Evolutionary conservation across 352 stramenopile genomes (phyloP).

Genomic region (Pythium folliculosum): DNA sequence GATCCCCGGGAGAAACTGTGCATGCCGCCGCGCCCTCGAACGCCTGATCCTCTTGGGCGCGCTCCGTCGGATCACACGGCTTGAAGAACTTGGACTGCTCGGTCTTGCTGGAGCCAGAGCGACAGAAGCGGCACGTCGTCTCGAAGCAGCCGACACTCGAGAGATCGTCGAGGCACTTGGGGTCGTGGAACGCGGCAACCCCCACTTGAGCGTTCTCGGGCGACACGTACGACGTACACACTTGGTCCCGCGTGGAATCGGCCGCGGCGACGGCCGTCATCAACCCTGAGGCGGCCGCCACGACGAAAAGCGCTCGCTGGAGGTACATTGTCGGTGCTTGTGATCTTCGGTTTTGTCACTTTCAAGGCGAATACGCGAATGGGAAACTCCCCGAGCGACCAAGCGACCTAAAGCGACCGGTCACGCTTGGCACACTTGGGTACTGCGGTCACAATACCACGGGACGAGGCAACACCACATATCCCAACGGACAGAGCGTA

Average conservation of each 20-base stretch:
- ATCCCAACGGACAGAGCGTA: no score
- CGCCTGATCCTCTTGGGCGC: not conserved
- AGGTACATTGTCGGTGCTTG: not conserved
- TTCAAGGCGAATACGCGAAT: not conserved
- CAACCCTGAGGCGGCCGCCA: not conserved
- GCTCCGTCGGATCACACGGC: not conserved
- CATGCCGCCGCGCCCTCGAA: constrained; percentile 15
- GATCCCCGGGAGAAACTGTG: constrained; percentile 32
- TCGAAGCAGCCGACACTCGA: constrained; percentile 27
- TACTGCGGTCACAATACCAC: no score
- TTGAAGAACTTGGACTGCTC: constrained; percentile 21
- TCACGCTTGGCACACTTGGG: no score
- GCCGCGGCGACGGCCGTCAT: not conserved
- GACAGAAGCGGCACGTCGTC: constrained; percentile 30
- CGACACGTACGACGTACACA: not conserved
- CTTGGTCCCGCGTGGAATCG: no score
- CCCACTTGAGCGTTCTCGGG: not conserved
- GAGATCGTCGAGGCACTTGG: constrained; percentile 1
- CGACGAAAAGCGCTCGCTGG: not conserved
- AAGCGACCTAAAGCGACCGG: no score
- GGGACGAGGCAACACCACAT: no score
- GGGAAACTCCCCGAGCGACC: not conserved
- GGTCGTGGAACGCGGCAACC: constrained; percentile 11
- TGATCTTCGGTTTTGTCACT: not conserved
- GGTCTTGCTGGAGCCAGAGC: not conserved